phyloP scores from a whole-genome alignment of 1,284 basidiomycete genomes.

The Puccinia polysora region DNA sequence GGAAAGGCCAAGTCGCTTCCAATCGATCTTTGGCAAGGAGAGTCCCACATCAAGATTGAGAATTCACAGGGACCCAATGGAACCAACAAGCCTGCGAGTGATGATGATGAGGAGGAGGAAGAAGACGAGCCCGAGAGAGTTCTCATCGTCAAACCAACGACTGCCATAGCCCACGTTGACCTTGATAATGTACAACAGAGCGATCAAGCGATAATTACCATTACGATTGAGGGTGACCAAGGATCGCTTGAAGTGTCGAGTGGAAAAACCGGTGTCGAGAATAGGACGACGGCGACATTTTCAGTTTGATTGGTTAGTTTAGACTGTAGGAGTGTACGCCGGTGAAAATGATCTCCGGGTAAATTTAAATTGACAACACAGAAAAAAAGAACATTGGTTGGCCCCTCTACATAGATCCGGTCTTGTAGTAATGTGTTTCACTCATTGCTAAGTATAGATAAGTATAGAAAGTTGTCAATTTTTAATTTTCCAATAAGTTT shows the following conservation, averaged over 20 bases:
- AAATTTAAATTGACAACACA: too few species aligned
- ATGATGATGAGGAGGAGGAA: constrained; percentile 48
- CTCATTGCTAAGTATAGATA: too few species aligned
- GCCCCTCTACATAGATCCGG: too few species aligned
- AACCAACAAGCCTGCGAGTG: constrained; percentile 53
- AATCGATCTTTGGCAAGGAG: constrained; percentile 83
- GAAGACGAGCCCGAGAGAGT: constrained; percentile 63
- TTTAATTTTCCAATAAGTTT: too few species aligned
- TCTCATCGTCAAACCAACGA: constrained; percentile 31
- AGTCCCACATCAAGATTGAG: constrained; percentile 68
- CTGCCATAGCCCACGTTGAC: constrained; percentile 27
- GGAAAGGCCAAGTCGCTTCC: constrained; percentile 60
- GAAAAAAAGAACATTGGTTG: too few species aligned
- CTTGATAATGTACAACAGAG: constrained; percentile 22
- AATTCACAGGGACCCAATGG: constrained; percentile 45
- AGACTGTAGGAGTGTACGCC: too few species aligned
- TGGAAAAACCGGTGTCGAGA: constrained; percentile 30
- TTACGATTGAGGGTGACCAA: constrained; percentile 31
- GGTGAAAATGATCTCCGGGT: too few species aligned
- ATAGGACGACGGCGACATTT: constrained; percentile 3
- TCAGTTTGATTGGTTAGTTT: too few species aligned
- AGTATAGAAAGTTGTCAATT: too few species aligned
- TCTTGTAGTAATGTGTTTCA: too few species aligned
- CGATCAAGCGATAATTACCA: constrained; percentile 12
- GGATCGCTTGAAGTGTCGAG: constrained; percentile 32